These are phyloP conservation scores for Sorghum bicolor DNA, from an alignment of 176 grass and related monocot genomes.

Conservation along the genomic window DNA sequence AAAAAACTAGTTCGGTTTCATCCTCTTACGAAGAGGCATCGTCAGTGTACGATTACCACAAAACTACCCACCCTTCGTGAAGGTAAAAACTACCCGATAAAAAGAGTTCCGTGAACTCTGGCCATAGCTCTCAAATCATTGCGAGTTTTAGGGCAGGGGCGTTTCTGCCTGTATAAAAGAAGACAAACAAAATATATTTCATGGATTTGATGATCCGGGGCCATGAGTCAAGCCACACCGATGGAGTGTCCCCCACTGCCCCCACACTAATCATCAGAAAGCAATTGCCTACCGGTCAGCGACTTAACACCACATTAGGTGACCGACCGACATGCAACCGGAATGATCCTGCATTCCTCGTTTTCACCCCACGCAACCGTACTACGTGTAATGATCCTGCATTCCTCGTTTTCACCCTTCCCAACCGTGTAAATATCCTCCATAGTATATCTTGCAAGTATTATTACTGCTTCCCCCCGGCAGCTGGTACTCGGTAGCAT, in stretches of 20 bases:
- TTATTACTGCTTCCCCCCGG: background rate
- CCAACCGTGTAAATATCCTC: too few species aligned
- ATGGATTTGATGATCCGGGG: background rate
- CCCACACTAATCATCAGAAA: constrained; percentile 25
- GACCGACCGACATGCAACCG: constrained; percentile 25
- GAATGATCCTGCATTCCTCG: constrained; percentile 1
- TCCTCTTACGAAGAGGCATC: background rate
- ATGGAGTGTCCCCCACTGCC: background rate
- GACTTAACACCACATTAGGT: constrained; percentile 8
- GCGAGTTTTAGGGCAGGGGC: background rate
- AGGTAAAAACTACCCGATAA: too few species aligned
- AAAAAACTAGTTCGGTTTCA: background rate
- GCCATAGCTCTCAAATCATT: too few species aligned
- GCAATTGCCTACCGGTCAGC: constrained; percentile 30
- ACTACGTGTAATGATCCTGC: too few species aligned
- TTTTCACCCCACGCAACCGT: background rate
- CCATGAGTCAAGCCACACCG: background rate
- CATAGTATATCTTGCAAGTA: too few species aligned
- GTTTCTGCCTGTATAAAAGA: constrained; percentile 5
- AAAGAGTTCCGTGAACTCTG: background rate
- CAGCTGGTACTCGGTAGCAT: background rate
- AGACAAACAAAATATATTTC: constrained; percentile 20
- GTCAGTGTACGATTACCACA: background rate
- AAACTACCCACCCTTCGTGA: background rate
- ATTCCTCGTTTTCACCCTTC: too few species aligned